phyloP scores from a whole-genome alignment of 73 alveolate species.

The Paramecium biaurelia region DNA sequence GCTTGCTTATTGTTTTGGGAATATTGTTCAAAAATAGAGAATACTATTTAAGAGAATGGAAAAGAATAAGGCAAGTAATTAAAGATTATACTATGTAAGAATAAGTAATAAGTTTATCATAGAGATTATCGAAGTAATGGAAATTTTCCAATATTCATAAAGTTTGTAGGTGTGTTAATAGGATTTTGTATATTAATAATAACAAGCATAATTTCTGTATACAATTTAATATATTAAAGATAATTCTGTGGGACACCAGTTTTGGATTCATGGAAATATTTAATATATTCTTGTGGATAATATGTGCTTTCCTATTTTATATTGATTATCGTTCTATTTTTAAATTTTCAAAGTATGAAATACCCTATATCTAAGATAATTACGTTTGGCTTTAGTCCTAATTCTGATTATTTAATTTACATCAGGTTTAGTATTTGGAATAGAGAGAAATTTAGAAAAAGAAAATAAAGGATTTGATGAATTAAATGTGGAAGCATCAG shows the following conservation, averaged over 20 bases:
- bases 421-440: slow-evolving; percentile 1
- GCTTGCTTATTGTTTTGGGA: neutral
- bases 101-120: neutral
- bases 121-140: neutral
- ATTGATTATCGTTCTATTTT: neutral
- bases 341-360: neutral
- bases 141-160: neutral
- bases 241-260: neutral
- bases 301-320: neutral
- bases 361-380: neutral
- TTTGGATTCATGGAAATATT: slow-evolving; percentile 7
- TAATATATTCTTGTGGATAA: neutral
- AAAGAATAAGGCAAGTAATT: neutral
- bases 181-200: neutral
- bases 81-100: slow-evolving; percentile 21
- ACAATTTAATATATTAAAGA: neutral
- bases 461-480: neutral
- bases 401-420: neutral
- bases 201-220: neutral
- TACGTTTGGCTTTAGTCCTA: neutral
- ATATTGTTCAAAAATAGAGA: neutral
- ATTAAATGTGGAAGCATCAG: neutral
- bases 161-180: neutral
- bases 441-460: slow-evolving; percentile 9
- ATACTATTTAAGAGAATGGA: neutral